Evolutionary conservation across 2,329 filamentous ascomycete genomes (phyloP), one percentile per base, ranked within the genome.

Genomic region (Aspergillus udagawae): DNA sequence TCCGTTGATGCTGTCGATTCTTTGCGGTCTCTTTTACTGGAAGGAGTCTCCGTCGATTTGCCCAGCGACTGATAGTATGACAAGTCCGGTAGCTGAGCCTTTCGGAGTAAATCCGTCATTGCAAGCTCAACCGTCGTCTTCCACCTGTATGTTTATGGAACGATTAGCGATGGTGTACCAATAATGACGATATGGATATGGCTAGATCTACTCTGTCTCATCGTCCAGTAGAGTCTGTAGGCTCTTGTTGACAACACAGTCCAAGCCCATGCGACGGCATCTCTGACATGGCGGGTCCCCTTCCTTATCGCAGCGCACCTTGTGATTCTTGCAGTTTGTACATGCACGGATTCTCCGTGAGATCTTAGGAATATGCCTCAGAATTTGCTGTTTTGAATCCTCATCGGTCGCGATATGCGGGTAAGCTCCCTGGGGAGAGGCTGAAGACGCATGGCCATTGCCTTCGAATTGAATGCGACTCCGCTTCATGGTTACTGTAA

Each of bases 241-340:
- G 57, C 79, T 82, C 59, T 82, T 82, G 63, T 83, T 82, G 51
- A 82, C 70, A 29, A 81, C 71, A 62, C 80, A 82, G 32, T 79
- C 77, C 42, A 82, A 59, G 3, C 76, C 77, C 65, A 80, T 76
- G 58, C 80, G 78, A 49, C 74, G 72, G 67, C 80, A 83, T 57
- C 80, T 68, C 56, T 77, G 77, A 63, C 80, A 83, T 17, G 75
- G 73, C 28, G 79, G 74, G 28, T 80, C 79, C 29, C 75, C 75
- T 57, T 77, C 73, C 78, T 82, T 82, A 54, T 82, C 77, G 67
- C 80, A 82, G 66, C 80, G 80, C 59, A 82, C 80, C 67, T 83
- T 82, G 60, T 82, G 80, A 56, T 80, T 78, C 59, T 81, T 77
- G 65, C 80, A 82, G 60, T 80, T 77, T 9, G 80, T 81, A 64